Percentiles rank a stretch among this genome's conserved stretches.
Conservation (phyloP, 129 eudicot species). For the Ambrosia artemisiifolia region DNA sequence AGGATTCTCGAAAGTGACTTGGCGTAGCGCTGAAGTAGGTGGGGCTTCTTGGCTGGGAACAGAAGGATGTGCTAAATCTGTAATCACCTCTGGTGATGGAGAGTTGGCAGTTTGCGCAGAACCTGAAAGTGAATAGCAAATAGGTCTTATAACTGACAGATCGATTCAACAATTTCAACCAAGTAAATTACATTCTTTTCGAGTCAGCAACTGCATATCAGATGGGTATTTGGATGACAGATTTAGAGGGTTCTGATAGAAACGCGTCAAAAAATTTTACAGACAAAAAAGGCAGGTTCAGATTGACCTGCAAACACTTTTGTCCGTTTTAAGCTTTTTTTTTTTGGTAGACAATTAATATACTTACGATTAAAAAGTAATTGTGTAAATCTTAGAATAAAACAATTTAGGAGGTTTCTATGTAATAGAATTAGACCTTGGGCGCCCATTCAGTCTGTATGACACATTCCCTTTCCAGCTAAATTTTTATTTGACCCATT, state of each 20-base stretch:
- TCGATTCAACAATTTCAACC: neutral
- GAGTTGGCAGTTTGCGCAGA: conserved; percentile 40
- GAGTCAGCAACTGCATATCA: neutral
- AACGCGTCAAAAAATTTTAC: neutral
- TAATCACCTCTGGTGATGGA: conserved; percentile 32
- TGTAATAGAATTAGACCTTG: neutral
- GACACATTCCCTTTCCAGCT: neutral
- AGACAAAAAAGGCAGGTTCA: neutral
- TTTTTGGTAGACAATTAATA: neutral
- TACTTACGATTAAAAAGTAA: neutral
- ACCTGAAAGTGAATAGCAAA: conserved; percentile 37
- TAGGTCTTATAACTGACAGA: neutral
- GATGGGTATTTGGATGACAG: neutral
- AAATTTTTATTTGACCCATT: neutral
- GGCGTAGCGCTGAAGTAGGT: conserved; percentile 30
- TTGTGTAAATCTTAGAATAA: neutral
- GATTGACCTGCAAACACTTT: neutral
- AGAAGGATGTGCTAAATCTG: conserved; percentile 42
- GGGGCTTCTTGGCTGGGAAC: conserved; percentile 42
- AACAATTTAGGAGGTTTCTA: neutral
- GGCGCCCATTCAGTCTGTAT: neutral
- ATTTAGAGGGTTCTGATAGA: neutral
- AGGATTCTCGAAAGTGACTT: conserved; percentile 40
- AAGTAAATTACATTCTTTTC: neutral
- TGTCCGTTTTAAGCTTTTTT: neutral